Base-by-base conservation (phyloP, 225 moss, liverwort and hornwort genomes). In the Neckera pumila region DNA sequence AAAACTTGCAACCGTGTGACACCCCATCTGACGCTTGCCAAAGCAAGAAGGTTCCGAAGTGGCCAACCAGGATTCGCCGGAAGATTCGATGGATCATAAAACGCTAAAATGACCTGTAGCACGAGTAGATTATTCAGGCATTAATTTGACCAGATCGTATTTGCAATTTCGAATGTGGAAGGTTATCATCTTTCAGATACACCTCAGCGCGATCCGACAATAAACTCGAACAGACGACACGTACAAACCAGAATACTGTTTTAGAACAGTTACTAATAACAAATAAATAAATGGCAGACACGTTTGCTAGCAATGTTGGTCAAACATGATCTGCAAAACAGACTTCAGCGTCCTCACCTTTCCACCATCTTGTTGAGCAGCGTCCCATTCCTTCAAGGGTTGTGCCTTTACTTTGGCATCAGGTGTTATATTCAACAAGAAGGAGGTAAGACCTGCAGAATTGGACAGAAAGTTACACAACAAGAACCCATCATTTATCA, bases 21-120 rank as follows among this genome's bases (percentile, higher is more conserved):
- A 59, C 88, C 93, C 97, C 98, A 99, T 76, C 92, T 94, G 59
- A 93, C 93, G 61, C 91, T 94, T 85, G 96, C 96, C 91, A 99
- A 90, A 86, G 96, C 98, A 67, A 99, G 96, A 80, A 99, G 91
- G 84, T 99, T 99, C 84, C 97, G 96, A 42, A 99, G 95, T 72
- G 97, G 96, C 98, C 98, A 99, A 83, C 98, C 98, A 72, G 97
- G 97, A 93, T 97, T 96, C 62, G 92, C 93, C 57, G 89, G 88
- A 89, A 96, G 93, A 89, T 99, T 95, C 87, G 95, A 99, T 75
- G 97, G 98, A 89, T 99, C 98, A 88, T 94, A 99, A 86, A 97
- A 99, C 77, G 92, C 96, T 89, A 94, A 85, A 79, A 99, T 70
- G 51, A 97, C 92, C 98, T 99, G 93, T 42, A 79, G 66, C 79